Percentiles rank a stretch among this genome's conserved stretches.
Conservation (phyloP, 2,329 filamentous ascomycete genomes). For the Emmonsiellopsis sp. region DNA sequence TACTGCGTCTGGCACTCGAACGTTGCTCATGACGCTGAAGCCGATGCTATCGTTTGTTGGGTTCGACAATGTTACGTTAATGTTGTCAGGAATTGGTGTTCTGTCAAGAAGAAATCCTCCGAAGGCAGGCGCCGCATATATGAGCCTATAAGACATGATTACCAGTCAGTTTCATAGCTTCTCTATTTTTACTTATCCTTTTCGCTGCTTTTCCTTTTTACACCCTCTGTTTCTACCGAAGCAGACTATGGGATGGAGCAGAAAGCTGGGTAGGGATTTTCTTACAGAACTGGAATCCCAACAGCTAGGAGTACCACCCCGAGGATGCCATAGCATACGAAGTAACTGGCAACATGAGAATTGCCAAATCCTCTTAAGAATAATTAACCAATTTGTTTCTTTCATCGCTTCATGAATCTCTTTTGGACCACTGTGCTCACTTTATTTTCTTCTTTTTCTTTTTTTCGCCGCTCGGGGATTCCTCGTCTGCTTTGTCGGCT, state of each 20-base stretch:
- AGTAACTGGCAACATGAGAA: slow-evolving; percentile 1
- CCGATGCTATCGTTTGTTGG: neutral
- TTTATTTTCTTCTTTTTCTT: neutral
- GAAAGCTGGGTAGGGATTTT: neutral
- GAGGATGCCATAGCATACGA: neutral
- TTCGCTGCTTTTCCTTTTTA: no score
- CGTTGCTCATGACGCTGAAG: neutral
- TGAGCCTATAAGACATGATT: neutral
- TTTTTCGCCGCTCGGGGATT: neutral
- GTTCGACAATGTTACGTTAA: neutral
- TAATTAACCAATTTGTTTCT: neutral
- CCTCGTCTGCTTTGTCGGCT: neutral
- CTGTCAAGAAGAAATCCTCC: neutral
- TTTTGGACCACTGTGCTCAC: neutral
- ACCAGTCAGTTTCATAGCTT: neutral
- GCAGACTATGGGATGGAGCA: neutral
- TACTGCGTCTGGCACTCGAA: slow-evolving; percentile 1
- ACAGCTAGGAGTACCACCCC: neutral
- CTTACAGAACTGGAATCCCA: neutral
- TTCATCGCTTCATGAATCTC: neutral
- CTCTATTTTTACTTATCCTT: no score
- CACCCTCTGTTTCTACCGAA: no score
- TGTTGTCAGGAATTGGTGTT: neutral
- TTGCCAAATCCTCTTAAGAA: slow-evolving; percentile 2
- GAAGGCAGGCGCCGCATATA: slow-evolving; percentile 1